Evolutionary conservation across 306 rosid species (phyloP).

Genomic region (Castanea mollissima): DNA sequence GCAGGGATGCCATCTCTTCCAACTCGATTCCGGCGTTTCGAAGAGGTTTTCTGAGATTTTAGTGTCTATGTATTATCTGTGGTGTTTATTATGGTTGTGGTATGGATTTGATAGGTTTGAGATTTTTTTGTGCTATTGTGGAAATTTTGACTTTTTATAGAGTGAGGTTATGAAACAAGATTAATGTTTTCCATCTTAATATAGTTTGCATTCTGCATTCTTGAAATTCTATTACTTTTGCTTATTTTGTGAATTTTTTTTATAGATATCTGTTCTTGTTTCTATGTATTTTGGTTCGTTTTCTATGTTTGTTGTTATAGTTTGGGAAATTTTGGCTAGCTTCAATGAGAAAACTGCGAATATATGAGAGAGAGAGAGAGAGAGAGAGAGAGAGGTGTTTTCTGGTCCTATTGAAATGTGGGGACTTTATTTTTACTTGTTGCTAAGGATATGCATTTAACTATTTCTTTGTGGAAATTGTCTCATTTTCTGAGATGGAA

Average conservation of each 20-base stretch:
- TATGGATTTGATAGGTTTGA: neutral
- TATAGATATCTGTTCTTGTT: neutral
- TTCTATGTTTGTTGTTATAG: neutral
- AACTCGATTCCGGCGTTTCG: slow-evolving; percentile 96
- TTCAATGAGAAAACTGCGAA: neutral
- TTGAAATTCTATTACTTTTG: neutral
- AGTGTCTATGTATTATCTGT: neutral
- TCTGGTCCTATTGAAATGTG: neutral
- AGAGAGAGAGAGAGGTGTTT: neutral
- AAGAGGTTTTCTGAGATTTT: slow-evolving; percentile 43
- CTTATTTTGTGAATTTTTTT: neutral
- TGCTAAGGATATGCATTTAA: neutral
- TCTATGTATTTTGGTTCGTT: neutral
- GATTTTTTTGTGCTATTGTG: neutral
- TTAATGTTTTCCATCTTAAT: neutral
- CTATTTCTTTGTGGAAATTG: neutral
- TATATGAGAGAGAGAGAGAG: neutral
- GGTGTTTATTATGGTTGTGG: neutral
- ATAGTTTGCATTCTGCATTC: neutral
- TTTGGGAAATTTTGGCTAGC: neutral
- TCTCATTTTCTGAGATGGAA: slow-evolving; percentile 18
- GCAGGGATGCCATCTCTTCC: slow-evolving; percentile 92
- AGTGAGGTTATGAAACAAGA: neutral
- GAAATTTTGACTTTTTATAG: neutral
- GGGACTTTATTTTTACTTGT: neutral